Base-by-base conservation (phyloP, 495 filamentous ascomycete genomes). In the Aspergillus nanangensis region DNA sequence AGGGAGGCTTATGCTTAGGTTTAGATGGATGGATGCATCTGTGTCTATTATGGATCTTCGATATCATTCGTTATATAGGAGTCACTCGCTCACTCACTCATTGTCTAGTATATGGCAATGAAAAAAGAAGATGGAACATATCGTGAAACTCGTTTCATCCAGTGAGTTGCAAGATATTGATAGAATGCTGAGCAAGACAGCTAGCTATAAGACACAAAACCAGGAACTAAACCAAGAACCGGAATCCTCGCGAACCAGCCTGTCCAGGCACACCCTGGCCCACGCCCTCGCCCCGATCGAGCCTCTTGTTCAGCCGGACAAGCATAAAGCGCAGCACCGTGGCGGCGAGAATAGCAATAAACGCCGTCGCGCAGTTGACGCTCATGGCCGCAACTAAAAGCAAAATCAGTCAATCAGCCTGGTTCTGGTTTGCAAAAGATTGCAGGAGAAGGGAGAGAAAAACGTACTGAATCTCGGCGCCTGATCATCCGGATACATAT, bases 341-440 rank as follows among this genome's bases (percentile, higher is more conserved):
- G 2, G 88, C 86, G 25, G 79, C 68, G 18, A 80, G 37, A 25
- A 92, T 85, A 1, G 86, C 80, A 33, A 90, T 61, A 18, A 81
- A 72, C 0, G 78, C 78, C 27, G 80, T 89, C 2, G 63, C 76
- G 51, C 81, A 87, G 60, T 91, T 88, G 46, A 90, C 86, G 2
- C 71, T 66, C 78, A 92, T 87, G 4, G 88, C 87, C 10, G 84
- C 70, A 5, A 83, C 72, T 72, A 33, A 15, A 8, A 13, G 17
- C 3, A 1, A n/a, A n/a, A 18, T 52, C 35, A 48, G 36, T 18
- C 11, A 9, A n/a, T n/a, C n/a, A n/a, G n/a, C n/a, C n/a, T n/a
- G n/a, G n/a, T n/a, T n/a, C n/a, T n/a, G n/a, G n/a, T n/a, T n/a
- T 29, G 11, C 11, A 29, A 29, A 29, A 29, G 11, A 29, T 29